A percentile compares a stretch with the other conserved stretches of the same genome.
Conservation (phyloP, 108 stramenopile genomes). For the Nitzschia palea region DNA sequence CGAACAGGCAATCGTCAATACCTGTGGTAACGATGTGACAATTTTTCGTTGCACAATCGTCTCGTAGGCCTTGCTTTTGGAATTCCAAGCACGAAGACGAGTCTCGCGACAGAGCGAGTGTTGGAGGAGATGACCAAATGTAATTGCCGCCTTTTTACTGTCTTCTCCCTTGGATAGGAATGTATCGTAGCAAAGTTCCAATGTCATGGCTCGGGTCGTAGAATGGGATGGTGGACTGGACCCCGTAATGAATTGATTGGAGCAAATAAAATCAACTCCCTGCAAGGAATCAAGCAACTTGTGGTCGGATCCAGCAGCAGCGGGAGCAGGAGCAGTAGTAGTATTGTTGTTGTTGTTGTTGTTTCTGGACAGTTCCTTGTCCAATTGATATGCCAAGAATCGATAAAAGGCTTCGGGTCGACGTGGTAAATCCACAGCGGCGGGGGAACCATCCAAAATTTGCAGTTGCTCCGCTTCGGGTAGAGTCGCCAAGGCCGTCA, state of each 20-base stretch:
- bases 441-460: conserved; percentile 76
- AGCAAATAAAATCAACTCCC: conserved; percentile 72
- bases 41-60: conserved; percentile 83
- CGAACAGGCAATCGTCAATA: conserved; percentile 73
- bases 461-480: conserved; percentile 78
- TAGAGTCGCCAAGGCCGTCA: conserved; percentile 60
- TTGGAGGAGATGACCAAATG: conserved; percentile 70
- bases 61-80: conserved; percentile 66
- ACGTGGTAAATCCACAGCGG: conserved; percentile 64
- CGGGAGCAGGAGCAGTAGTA: no score
- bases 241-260: conserved; percentile 66
- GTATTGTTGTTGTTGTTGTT: no score
- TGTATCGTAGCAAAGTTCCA: conserved; percentile 70
- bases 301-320: no score
- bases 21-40: conserved; percentile 60
- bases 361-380: conserved; percentile 58
- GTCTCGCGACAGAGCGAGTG: conserved; percentile 76
- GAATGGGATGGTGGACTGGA: conserved; percentile 53
- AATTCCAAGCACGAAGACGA: conserved; percentile 76
- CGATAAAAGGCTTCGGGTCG: conserved; percentile 84
- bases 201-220: conserved; percentile 54
- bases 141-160: conserved; percentile 11
- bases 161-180: conserved; percentile 31
- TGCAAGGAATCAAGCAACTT: conserved; percentile 65
- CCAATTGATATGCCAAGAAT: conserved; percentile 75